These are phyloP conservation scores for Saturnispora ahearnii DNA, from an alignment of 805 yeast species.

Conservation along the genomic window DNA sequence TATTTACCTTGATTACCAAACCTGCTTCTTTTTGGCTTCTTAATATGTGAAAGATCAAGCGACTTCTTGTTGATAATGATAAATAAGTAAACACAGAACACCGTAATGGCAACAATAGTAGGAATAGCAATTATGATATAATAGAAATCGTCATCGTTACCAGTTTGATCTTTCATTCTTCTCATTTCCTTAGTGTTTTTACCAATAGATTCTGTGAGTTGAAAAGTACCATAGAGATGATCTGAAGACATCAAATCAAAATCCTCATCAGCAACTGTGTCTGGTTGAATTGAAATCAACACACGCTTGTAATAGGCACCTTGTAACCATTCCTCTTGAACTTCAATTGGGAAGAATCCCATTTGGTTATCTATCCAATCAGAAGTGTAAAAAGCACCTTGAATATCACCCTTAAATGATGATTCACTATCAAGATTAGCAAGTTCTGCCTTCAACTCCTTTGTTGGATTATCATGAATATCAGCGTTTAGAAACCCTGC, in stretches of 20 bases:
- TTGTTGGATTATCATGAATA: constrained; percentile 8
- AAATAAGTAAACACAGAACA: constrained; percentile 57
- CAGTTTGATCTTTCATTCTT: constrained; percentile 29
- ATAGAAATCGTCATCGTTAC: constrained; percentile 37
- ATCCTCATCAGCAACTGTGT: constrained; percentile 53
- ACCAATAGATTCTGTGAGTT: constrained; percentile 45
- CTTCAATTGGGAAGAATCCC: constrained; percentile 57
- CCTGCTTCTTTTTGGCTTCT: constrained; percentile 29
- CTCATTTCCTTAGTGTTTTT: constrained; percentile 32
- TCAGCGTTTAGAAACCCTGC: constrained; percentile 6
- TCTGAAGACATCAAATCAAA: constrained; percentile 40
- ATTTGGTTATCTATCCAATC: constrained; percentile 59
- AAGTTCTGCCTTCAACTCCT: constrained; percentile 12
- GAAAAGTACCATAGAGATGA: constrained; percentile 37
- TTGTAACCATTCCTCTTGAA: constrained; percentile 56
- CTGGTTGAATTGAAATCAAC: constrained; percentile 67
- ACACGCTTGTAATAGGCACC: constrained; percentile 46
- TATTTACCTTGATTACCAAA: constrained; percentile 27
- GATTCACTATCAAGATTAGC: constrained; percentile 13
- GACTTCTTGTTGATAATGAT: constrained; percentile 46
- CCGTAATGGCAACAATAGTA: constrained; percentile 50
- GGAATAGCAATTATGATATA: constrained; percentile 64
- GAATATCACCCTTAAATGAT: constrained; percentile 22
- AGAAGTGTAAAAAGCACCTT: constrained; percentile 47
- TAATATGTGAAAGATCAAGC: constrained; percentile 42